Evolutionary conservation across 257 asterid species (phyloP).

Genomic region (Jaltomata sinuosa): DNA sequence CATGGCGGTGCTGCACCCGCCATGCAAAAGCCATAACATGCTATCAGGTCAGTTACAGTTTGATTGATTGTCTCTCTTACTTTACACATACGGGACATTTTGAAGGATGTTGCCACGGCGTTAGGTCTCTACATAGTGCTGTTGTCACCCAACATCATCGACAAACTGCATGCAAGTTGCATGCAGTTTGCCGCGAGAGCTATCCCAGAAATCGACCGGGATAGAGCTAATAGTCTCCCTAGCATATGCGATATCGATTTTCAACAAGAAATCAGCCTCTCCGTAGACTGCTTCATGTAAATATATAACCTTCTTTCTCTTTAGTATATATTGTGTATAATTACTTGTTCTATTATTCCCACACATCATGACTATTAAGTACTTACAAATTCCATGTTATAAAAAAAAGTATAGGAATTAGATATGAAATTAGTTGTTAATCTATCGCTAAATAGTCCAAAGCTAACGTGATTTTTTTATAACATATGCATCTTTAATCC

Average conservation of each 20-base stretch:
- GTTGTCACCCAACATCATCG: conserved; percentile 29
- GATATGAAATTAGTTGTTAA: too few species aligned
- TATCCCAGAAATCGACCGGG: background rate
- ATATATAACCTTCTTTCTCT: background rate
- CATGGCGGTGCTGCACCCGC: background rate
- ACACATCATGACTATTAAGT: background rate
- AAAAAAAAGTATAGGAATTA: background rate
- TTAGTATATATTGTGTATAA: background rate
- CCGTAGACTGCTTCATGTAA: conserved; percentile 46
- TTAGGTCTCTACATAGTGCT: conserved; percentile 10
- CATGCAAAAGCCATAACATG: conserved; percentile 26
- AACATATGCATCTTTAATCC: too few species aligned
- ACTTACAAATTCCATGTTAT: too few species aligned
- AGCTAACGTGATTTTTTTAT: too few species aligned
- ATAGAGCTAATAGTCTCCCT: conserved; percentile 45
- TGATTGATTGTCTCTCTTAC: conserved; percentile 27
- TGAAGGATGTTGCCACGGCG: conserved; percentile 33
- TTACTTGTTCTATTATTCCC: background rate
- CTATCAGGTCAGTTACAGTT: background rate
- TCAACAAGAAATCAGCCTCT: conserved; percentile 12
- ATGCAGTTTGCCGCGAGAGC: conserved; percentile 16
- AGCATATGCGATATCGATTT: conserved; percentile 27
- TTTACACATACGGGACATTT: conserved; percentile 15
- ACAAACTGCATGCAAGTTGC: conserved; percentile 22
- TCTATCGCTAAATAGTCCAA: too few species aligned